Conservation (phyloP, 2,329 filamentous ascomycete genomes). For the Fusarium sp. region DNA sequence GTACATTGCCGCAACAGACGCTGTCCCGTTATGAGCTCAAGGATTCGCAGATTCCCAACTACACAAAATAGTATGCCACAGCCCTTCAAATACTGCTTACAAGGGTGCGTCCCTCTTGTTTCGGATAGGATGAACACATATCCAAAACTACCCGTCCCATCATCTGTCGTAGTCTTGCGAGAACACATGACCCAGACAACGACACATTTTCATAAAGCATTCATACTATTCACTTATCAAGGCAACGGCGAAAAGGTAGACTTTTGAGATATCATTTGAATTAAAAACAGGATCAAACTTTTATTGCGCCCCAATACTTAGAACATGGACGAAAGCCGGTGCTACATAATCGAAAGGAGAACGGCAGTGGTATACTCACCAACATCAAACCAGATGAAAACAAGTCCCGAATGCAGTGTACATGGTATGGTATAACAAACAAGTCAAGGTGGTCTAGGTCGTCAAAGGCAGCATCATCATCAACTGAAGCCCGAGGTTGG, state of each 20-base stretch:
- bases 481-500: conserved; percentile 32
- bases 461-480: conserved; percentile 31
- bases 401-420: conserved; percentile 27
- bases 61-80: conserved; percentile 23
- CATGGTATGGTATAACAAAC: conserved; percentile 23
- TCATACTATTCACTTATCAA: conserved; percentile 11
- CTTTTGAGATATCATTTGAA: conserved; percentile 12
- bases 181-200: conserved; percentile 22
- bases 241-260: background rate
- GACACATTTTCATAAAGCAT: conserved; percentile 17
- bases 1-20: background rate
- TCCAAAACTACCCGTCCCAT: conserved; percentile 6
- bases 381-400: conserved; percentile 41
- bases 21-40: conserved; percentile 22
- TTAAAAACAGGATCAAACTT: conserved; percentile 42
- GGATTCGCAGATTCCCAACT: conserved; percentile 7
- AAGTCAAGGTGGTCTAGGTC: conserved; percentile 29
- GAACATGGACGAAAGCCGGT: conserved; percentile 31
- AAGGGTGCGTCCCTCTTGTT: background rate
- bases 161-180: conserved; percentile 1
- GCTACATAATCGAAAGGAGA: conserved; percentile 40
- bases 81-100: background rate
- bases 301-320: conserved; percentile 46
- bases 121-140: conserved; percentile 17
- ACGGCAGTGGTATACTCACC: conserved; percentile 46